Conservation (phyloP, 805 yeast species). For the Ogataea ramenticola region DNA sequence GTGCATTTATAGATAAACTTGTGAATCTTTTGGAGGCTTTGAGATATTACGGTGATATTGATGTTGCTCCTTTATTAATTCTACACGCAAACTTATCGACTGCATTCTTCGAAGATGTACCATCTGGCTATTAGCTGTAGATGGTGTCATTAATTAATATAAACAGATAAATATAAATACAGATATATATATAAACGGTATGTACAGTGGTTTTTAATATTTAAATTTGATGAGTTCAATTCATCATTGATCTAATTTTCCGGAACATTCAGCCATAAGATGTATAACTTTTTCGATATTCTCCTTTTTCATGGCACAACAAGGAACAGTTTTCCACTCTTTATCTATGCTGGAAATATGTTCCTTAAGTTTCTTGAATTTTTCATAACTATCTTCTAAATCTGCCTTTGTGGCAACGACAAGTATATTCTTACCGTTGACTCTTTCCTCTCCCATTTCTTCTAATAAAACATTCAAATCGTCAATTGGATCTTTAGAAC, state of each 20-base stretch:
- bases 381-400: conserved; percentile 43
- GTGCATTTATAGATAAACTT: conserved; percentile 36
- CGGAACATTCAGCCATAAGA: conserved; percentile 62
- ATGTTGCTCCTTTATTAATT: conserved; percentile 36
- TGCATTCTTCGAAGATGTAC: conserved; percentile 5
- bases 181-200: neutral
- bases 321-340: conserved; percentile 71
- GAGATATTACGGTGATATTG: conserved; percentile 41
- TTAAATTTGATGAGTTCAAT: neutral
- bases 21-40: conserved; percentile 39
- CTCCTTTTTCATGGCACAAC: conserved; percentile 70
- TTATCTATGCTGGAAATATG: conserved; percentile 29
- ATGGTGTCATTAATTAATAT: too few relatives aligned
- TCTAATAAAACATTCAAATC: conserved; percentile 57
- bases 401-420: conserved; percentile 96
- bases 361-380: conserved; percentile 36
- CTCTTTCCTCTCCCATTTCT: conserved; percentile 65
- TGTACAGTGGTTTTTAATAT: neutral
- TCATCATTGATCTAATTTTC: conserved; percentile 10
- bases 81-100: conserved; percentile 32
- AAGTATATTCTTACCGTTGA: conserved; percentile 54
- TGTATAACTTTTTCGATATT: conserved; percentile 64
- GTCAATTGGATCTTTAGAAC: conserved; percentile 52
- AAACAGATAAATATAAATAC: neutral
- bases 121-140: neutral